Evolutionary conservation across 2,329 filamentous ascomycete species (phyloP).

Genomic region (Sporothrix phasma): DNA sequence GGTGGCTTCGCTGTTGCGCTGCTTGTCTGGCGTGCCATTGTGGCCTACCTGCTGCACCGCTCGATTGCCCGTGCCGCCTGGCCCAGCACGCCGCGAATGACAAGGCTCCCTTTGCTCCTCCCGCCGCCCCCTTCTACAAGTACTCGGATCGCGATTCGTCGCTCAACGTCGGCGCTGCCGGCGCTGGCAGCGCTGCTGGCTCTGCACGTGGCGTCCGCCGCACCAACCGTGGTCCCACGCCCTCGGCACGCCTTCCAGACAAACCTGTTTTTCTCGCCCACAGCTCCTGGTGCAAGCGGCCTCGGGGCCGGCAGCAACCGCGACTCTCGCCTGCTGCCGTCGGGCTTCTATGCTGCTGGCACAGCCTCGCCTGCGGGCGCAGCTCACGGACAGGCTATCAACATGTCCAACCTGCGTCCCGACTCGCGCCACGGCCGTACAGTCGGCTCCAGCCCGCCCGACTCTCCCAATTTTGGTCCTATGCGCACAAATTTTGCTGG

Average conservation of each 20-base stretch:
- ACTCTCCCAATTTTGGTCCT: conserved; percentile 49
- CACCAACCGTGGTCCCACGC: conserved; percentile 41
- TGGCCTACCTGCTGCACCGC: conserved; percentile 85
- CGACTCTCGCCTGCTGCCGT: conserved; percentile 72
- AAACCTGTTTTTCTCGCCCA: conserved; percentile 91
- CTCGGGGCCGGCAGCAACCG: conserved; percentile 48
- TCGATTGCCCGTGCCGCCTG: conserved; percentile 77
- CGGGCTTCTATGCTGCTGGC: conserved; percentile 77
- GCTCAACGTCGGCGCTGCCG: conserved; percentile 38
- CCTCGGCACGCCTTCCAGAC: conserved; percentile 52
- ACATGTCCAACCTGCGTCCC: conserved; percentile 50
- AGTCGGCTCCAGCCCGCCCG: conserved; percentile 48
- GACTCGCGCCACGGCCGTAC: conserved; percentile 43
- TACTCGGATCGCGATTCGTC: conserved; percentile 50
- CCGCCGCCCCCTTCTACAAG: conserved; percentile 52
- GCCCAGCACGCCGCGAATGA: conserved; percentile 59
- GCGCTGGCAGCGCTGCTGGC: conserved; percentile 24
- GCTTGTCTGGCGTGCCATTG: conserved; percentile 75
- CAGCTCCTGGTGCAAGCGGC: conserved; percentile 61
- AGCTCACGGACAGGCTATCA: conserved; percentile 44
- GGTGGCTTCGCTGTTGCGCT: conserved; percentile 75
- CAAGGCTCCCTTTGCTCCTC: conserved; percentile 53
- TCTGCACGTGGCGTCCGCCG: conserved; percentile 41
- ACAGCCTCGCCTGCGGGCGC: conserved; percentile 41
- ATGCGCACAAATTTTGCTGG: conserved; percentile 27